Percentiles rank a stretch among this genome's conserved stretches.
These are phyloP conservation scores for Candida sp. DNA, from an alignment of 1,139 yeast species.

Conservation along the genomic window DNA sequence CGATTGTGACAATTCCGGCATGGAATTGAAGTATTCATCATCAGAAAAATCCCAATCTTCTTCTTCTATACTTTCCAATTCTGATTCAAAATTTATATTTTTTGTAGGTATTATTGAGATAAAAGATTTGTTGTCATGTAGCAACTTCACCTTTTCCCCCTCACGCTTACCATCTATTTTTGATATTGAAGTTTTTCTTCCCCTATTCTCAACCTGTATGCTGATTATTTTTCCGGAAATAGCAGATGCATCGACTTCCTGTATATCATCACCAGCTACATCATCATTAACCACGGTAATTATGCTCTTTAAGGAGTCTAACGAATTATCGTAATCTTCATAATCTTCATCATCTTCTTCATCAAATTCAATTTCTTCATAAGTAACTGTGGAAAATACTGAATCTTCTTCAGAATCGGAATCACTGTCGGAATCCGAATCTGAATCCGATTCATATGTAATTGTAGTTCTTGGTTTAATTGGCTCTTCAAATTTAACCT, in stretches of 20 bases:
- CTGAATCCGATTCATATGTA: slow-evolving; percentile 26
- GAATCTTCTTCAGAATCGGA: slow-evolving; percentile 16
- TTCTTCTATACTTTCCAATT: slow-evolving; percentile 5
- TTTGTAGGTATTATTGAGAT: background rate
- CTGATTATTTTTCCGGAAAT: background rate
- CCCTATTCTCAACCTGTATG: background rate
- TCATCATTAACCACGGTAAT: background rate
- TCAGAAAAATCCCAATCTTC: slow-evolving; percentile 9
- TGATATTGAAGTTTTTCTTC: background rate
- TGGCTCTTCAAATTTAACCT: slow-evolving; percentile 13
- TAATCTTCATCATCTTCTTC: slow-evolving; percentile 21
- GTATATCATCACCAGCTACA: slow-evolving; percentile 2
- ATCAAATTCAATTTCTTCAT: slow-evolving; percentile 8
- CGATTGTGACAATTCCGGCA: slow-evolving; percentile 25
- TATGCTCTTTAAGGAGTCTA: background rate
- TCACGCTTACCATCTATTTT: background rate
- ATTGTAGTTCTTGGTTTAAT: slow-evolving; percentile 1
- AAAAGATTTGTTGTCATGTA: slow-evolving; percentile 3
- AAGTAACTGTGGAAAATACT: slow-evolving; percentile 8
- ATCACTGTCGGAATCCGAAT: slow-evolving; percentile 21
- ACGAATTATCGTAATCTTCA: slow-evolving; percentile 5
- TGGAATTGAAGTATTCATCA: slow-evolving; percentile 9
- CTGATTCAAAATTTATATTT: background rate
- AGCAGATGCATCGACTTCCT: background rate
- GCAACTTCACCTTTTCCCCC: slow-evolving; percentile 2